Evolutionary conservation across 164 flowering plant genomes (phyloP), one percentile per base, ranked within the genome.

Genomic region (Aristolochia contorta): DNA sequence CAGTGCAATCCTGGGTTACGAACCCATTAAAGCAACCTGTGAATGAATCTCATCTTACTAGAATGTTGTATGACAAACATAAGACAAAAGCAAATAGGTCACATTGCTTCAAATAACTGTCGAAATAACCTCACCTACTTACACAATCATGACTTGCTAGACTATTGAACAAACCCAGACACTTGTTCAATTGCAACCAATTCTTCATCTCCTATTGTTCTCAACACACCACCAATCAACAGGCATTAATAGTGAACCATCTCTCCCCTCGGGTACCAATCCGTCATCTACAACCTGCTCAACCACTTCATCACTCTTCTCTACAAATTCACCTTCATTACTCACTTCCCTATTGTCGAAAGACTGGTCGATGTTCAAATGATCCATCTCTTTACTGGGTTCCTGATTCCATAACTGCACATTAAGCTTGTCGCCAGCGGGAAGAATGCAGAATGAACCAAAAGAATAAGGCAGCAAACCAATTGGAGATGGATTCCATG

Each of bases 401-500:
- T 19, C 41, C 19, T 8, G n/a, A n/a, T n/a, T n/a, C n/a, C n/a
- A n/a, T n/a, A n/a, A n/a, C n/a, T n/a, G 59, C 58, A 20, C 24
- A 24, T 54, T 61, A 18, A 69, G 49, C 37, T 16, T 23, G 53
- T 71, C 77, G 33, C 80, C 87, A 68, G 63, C 65, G n/a, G 96
- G 84, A 54, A 81, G 77, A 47, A 58, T 58, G 7, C 86, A 85
- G 13, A 81, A 72, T 46, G 80, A 79, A 25, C 87, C 85, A 46
- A 78, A 22, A 43, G 57, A 62, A 20, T 71, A 69, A 45, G 98
- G 91, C 66, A 91, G 58, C 92, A 83, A 79, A 23, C 98, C 98
- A 20, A 91, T 85, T 3, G 96, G 87, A 58, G 95, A 89, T 56
- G 84, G 73, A 48, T 68, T 88, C 98, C 98, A 91, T 18, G 87